Conservation (phyloP, 495 filamentous ascomycete genomes). For the Xylaria longipes region DNA sequence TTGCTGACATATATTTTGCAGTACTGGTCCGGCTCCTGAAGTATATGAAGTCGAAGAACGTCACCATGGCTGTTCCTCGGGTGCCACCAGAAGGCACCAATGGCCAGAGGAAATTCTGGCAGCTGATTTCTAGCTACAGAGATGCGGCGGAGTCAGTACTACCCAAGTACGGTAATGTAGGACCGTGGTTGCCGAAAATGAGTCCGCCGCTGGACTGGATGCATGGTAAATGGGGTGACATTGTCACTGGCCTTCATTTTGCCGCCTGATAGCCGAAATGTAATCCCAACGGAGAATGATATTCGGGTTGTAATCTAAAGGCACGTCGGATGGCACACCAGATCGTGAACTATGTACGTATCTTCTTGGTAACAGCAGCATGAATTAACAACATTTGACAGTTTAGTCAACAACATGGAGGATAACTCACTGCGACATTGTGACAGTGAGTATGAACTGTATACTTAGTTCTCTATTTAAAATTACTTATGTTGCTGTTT, state of each 20-base stretch:
- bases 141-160: background rate
- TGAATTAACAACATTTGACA: too few relatives aligned
- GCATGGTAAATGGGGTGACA: constrained; percentile 55
- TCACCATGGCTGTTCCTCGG: constrained; percentile 20
- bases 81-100: constrained; percentile 37
- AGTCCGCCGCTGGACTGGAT: constrained; percentile 62
- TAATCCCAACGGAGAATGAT: background rate
- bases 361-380: too few relatives aligned
- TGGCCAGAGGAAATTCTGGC: constrained; percentile 47
- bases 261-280: background rate
- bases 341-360: too few relatives aligned
- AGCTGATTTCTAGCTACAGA: constrained; percentile 16
- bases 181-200: constrained; percentile 61
- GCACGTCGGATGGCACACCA: too few relatives aligned
- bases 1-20: background rate
- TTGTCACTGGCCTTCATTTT: constrained; percentile 32
- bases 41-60: constrained; percentile 30
- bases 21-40: constrained; percentile 19
- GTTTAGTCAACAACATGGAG: too few relatives aligned
- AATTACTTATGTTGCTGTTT: background rate
- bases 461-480: background rate
- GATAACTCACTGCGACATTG: too few relatives aligned
- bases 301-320: background rate
- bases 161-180: constrained; percentile 38
- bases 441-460: background rate